Evolutionary conservation across 2,329 filamentous ascomycete species (phyloP).

Genomic region (Venturia carpophila): DNA sequence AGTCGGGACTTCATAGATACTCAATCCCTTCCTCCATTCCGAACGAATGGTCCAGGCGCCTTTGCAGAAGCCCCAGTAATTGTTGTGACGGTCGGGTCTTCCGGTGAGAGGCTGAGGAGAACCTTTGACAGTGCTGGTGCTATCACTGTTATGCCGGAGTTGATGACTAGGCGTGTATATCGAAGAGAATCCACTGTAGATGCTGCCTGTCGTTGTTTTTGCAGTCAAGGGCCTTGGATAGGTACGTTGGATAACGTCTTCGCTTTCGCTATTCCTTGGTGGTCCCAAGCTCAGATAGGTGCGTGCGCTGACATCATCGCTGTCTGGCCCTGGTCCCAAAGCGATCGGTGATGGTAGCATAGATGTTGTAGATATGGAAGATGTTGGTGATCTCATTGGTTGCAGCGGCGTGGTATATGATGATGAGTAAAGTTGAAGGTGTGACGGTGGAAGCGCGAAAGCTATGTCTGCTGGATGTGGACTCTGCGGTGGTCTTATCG

Average conservation of each 20-base stretch:
- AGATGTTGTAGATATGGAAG: neutral
- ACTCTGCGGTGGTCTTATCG: neutral
- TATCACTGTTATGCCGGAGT: neutral
- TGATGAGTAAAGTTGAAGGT: conserved; percentile 2
- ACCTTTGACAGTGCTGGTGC: neutral
- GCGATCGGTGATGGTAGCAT: neutral
- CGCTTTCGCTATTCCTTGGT: neutral
- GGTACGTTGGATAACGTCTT: neutral
- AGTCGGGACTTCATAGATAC: conserved; percentile 26
- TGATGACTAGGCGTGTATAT: neutral
- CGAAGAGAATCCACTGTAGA: neutral
- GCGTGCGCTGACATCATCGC: neutral
- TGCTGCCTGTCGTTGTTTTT: neutral
- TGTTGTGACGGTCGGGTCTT: conserved; percentile 33
- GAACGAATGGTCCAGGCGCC: conserved; percentile 32
- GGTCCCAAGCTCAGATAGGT: neutral
- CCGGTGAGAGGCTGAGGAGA: conserved; percentile 25
- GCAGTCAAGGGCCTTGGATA: neutral
- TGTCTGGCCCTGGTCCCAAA: neutral
- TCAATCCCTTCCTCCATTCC: conserved; percentile 29
- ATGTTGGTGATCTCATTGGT: neutral
- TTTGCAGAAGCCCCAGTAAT: conserved; percentile 37
- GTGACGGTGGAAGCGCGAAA: conserved; percentile 9
- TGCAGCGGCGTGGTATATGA: neutral
- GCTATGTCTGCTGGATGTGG: conserved; percentile 4